Conservation (phyloP, 495 filamentous ascomycete species). For the Trichoderma parareesei region DNA sequence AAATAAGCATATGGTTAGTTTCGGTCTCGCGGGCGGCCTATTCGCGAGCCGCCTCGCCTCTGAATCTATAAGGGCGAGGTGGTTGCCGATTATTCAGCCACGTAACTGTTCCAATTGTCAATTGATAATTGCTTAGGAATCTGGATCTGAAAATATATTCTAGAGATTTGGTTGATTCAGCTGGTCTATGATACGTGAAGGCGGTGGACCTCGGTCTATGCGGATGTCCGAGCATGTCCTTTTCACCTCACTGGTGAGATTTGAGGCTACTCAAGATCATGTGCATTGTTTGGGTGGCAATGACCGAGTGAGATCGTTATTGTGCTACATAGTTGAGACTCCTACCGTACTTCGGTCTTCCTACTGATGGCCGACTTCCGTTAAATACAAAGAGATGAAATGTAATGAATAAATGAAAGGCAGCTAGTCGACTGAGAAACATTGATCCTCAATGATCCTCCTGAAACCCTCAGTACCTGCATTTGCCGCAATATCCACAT, state of each 20-base stretch:
- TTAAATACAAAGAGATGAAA: not conserved
- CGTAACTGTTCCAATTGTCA: not conserved
- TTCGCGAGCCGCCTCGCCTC: too few relatives aligned
- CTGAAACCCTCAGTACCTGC: not conserved
- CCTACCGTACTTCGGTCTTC: too few relatives aligned
- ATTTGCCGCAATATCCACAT: constrained; percentile 36
- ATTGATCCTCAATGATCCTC: not conserved
- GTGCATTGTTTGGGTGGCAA: too few relatives aligned
- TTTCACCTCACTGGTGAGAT: not conserved
- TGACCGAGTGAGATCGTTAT: too few relatives aligned
- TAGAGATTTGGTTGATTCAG: too few relatives aligned
- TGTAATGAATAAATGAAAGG: not conserved
- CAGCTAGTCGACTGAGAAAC: not conserved
- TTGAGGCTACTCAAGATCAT: not conserved
- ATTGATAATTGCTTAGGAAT: not conserved
- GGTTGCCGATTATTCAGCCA: not conserved
- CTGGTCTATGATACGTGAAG: too few relatives aligned
- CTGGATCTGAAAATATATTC: not conserved
- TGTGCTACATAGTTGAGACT: too few relatives aligned
- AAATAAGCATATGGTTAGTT: not conserved
- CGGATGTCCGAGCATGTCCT: not conserved
- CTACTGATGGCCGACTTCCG: too few relatives aligned
- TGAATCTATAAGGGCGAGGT: not conserved
- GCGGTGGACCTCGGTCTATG: not conserved
- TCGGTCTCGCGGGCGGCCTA: not conserved